Conservation (phyloP, 1,284 basidiomycete genomes). For the Rhodotorula sp. region DNA sequence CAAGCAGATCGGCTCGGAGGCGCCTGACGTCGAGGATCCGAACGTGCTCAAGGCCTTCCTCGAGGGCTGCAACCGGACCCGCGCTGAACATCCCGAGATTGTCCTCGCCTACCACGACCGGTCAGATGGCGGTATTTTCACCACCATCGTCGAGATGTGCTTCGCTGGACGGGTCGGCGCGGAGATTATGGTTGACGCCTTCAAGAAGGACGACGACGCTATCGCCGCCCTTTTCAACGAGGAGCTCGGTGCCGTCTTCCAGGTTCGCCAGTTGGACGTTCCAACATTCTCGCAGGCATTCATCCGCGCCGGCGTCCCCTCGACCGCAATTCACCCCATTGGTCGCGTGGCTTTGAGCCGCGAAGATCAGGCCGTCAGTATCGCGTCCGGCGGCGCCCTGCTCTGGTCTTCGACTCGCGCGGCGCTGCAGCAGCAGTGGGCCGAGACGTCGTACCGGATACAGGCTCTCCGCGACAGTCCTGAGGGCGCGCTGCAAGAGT, state of each 20-base stretch:
- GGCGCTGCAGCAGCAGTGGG: conserved; percentile 80
- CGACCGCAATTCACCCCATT: conserved; percentile 68
- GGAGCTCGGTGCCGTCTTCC: conserved; percentile 90
- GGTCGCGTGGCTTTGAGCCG: conserved; percentile 62
- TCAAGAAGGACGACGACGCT: conserved; percentile 54
- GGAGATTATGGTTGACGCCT: conserved; percentile 63
- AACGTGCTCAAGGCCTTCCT: conserved; percentile 39
- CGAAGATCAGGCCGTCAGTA: conserved; percentile 62
- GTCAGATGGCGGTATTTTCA: conserved; percentile 93
- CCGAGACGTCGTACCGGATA: conserved; percentile 91
- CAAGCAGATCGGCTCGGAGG: conserved; percentile 82
- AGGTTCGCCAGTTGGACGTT: conserved; percentile 65
- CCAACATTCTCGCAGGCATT: conserved; percentile 62
- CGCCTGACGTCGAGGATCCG: conserved; percentile 85
- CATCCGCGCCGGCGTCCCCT: conserved; percentile 68
- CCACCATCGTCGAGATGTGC: conserved; percentile 90
- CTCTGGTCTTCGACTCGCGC: conserved; percentile 68
- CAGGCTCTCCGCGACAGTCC: conserved; percentile 86
- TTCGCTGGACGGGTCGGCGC: conserved; percentile 87
- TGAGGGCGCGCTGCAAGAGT: conserved; percentile 75
- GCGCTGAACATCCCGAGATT: conserved; percentile 60
- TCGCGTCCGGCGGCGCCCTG: conserved; percentile 59
- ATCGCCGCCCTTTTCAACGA: conserved; percentile 87
- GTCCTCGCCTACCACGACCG: conserved; percentile 96
- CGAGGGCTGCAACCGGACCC: conserved; percentile 53